Percentiles rank a stretch among this genome's conserved stretches.
Evolutionary conservation across 1,139 yeast genomes (phyloP).

Genomic region (Saccharomycopsis phalli): DNA sequence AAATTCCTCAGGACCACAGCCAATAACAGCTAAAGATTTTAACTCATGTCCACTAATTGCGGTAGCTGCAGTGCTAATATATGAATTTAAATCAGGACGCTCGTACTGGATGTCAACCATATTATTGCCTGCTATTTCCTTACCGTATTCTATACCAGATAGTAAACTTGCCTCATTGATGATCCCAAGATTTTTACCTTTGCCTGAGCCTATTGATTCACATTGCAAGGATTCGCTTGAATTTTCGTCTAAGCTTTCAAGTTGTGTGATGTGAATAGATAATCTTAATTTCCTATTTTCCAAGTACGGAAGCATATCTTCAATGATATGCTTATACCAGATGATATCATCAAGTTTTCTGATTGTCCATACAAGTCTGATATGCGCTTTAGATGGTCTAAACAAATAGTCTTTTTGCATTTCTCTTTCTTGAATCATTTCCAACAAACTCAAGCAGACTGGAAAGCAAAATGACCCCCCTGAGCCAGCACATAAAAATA

Average conservation of each 20-base stretch:
- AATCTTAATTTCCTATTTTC: constrained; percentile 26
- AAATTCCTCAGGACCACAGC: constrained; percentile 34
- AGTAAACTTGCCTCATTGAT: too few species aligned
- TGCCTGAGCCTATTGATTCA: too few species aligned
- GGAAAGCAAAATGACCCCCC: constrained; percentile 42
- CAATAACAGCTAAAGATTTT: constrained; percentile 29
- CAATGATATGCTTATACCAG: constrained; percentile 35
- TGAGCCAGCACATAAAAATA: constrained; percentile 38
- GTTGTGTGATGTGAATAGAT: constrained; percentile 27
- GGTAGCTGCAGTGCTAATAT: constrained; percentile 8
- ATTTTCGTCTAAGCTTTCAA: not conserved
- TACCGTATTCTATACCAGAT: not conserved
- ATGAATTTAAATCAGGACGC: constrained; percentile 1
- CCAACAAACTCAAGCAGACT: constrained; percentile 34
- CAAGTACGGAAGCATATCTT: constrained; percentile 27
- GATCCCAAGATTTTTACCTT: too few species aligned
- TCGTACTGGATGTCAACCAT: constrained; percentile 6
- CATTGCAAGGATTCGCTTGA: too few species aligned
- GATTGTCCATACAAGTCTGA: constrained; percentile 34
- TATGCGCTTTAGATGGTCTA: constrained; percentile 28
- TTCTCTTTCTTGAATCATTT: constrained; percentile 26
- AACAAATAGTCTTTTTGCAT: constrained; percentile 28
- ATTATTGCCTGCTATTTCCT: not conserved
- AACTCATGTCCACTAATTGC: constrained; percentile 8
- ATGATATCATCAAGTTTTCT: constrained; percentile 25